These are phyloP conservation scores for Eucalyptus marginata DNA, from an alignment of 345 rosid genomes.

Conservation along the genomic window DNA sequence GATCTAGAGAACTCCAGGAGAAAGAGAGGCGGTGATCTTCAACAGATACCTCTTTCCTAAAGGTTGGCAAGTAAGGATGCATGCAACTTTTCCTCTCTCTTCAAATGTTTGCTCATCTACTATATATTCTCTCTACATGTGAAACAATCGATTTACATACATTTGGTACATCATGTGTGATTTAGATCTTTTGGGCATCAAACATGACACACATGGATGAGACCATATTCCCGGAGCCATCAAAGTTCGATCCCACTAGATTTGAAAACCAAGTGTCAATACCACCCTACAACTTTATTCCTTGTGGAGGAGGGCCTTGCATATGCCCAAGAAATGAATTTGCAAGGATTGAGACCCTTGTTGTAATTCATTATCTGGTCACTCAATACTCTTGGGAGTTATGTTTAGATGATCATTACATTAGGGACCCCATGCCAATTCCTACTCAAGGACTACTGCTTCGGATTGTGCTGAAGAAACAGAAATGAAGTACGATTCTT, in stretches of 20 bases:
- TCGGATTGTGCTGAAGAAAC: constrained; percentile 9
- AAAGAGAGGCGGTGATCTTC: no score
- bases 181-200: not conserved
- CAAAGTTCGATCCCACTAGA: constrained; percentile 6
- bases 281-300: constrained; percentile 13
- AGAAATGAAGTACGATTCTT: not conserved
- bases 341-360: constrained; percentile 36
- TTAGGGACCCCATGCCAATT: constrained; percentile 29
- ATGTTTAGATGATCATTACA: constrained; percentile 12
- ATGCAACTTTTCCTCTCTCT: not conserved
- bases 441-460: constrained; percentile 33
- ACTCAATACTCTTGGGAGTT: constrained; percentile 34
- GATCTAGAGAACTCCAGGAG: no score
- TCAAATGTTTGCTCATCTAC: not conserved
- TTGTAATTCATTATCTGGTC: constrained; percentile 27
- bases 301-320: constrained; percentile 38
- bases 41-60: constrained; percentile 9
- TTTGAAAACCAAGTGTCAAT: constrained; percentile 10
- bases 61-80: constrained; percentile 21
- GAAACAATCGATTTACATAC: not conserved
- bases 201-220: constrained; percentile 18
- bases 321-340: constrained; percentile 48
- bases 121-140: not conserved
- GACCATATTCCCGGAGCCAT: constrained; percentile 7
- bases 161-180: not conserved